phyloP scores from a whole-genome alignment of 1,284 basidiomycete species.

The Cryptococcus hybrid region DNA sequence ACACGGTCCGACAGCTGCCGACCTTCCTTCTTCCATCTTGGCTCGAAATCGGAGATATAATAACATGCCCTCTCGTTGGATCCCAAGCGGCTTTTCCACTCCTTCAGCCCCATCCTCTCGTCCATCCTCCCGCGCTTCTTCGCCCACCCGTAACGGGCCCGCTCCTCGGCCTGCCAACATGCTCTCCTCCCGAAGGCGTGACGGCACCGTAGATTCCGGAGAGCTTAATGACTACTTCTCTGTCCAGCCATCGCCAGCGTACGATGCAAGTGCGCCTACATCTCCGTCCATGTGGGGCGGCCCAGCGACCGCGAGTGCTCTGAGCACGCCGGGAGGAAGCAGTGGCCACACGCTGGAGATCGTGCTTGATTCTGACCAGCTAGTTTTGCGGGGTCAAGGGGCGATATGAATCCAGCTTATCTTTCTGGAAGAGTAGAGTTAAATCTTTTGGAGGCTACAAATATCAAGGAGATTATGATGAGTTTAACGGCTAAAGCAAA shows the following conservation, averaged over 20 bases:
- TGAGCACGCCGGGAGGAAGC: slow-evolving; percentile 29
- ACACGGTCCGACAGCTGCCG: neutral
- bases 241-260: slow-evolving; percentile 1
- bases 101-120: slow-evolving; percentile 8
- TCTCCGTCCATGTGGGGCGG: slow-evolving; percentile 1
- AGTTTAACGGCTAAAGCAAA: slow-evolving; percentile 78
- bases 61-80: slow-evolving; percentile 15
- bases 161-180: slow-evolving; percentile 13
- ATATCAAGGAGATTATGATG: slow-evolving; percentile 81
- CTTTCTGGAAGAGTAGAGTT: slow-evolving; percentile 69
- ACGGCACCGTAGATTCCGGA: slow-evolving; percentile 11
- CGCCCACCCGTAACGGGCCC: slow-evolving; percentile 24
- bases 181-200: slow-evolving; percentile 6
- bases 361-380: slow-evolving; percentile 64
- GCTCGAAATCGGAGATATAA: neutral
- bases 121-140: slow-evolving; percentile 23
- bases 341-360: slow-evolving; percentile 60
- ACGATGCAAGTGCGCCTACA: slow-evolving; percentile 1
- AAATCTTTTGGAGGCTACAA: slow-evolving; percentile 72
- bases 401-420: slow-evolving; percentile 72
- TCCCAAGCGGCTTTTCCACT: neutral
- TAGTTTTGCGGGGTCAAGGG: slow-evolving; percentile 76
- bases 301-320: slow-evolving; percentile 9
- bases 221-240: slow-evolving; percentile 25
- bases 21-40: neutral